phyloP scores from a whole-genome alignment of 2,329 filamentous ascomycete genomes.

The Ophiocordyceps camponoti-saundersi region DNA sequence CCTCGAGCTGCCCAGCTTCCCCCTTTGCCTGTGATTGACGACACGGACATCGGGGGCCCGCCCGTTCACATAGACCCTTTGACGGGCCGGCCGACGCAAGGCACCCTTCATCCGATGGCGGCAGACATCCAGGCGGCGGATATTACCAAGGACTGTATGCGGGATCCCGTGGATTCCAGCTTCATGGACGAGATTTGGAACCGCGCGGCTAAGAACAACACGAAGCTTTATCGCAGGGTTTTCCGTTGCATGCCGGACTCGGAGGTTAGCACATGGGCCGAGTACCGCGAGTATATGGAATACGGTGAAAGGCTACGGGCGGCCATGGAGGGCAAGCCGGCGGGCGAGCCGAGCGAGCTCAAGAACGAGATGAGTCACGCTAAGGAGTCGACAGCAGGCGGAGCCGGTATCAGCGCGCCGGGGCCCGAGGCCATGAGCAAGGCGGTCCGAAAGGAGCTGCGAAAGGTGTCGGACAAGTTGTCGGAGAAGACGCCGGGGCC shows the following conservation, averaged over 20 bases:
- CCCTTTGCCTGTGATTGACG: conserved; percentile 51
- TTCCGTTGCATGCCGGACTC: conserved; percentile 97
- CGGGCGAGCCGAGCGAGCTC: conserved; percentile 31
- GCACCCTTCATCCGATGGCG: conserved; percentile 32
- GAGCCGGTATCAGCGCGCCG: conserved; percentile 25
- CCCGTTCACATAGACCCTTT: conserved; percentile 35
- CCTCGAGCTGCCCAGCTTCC: conserved; percentile 53
- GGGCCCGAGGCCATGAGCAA: conserved; percentile 21
- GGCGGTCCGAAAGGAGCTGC: conserved; percentile 12
- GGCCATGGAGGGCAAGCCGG: conserved; percentile 37
- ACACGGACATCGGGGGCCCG: conserved; percentile 69
- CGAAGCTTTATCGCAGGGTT: conserved; percentile 79
- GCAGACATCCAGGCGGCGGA: conserved; percentile 56
- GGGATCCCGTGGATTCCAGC: conserved; percentile 62
- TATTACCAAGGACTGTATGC: conserved; percentile 85
- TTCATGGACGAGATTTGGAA: conserved; percentile 88
- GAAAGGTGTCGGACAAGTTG: conserved; percentile 16
- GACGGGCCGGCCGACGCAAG: conserved; percentile 27
- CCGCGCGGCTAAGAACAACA: conserved; percentile 80
- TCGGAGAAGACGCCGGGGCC: conserved; percentile 6
- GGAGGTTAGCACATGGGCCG: conserved; percentile 81
- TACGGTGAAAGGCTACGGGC: conserved; percentile 67
- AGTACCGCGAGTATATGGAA: conserved; percentile 70
- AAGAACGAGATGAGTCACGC: conserved; percentile 17
- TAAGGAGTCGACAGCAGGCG: conserved; percentile 14